These are phyloP conservation scores for Vitis rotundifolia DNA, from an alignment of 164 flowering plant genomes.

Conservation along the genomic window DNA sequence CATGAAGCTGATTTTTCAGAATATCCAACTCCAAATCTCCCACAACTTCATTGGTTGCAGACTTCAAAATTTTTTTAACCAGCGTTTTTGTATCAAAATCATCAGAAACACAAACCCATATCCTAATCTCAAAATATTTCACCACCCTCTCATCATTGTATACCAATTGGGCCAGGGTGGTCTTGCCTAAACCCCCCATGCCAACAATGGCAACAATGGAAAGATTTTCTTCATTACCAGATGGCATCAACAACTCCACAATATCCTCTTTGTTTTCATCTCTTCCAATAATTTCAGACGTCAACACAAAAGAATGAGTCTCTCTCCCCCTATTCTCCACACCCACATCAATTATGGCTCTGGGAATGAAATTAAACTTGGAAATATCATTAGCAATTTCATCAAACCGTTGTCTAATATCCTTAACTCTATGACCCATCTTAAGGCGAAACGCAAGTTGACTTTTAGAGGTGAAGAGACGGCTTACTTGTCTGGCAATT, in stretches of 20 bases:
- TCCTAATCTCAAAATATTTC: neutral
- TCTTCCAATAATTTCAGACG: neutral
- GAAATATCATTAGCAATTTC: neutral
- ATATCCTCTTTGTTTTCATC: neutral
- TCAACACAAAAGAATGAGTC: neutral
- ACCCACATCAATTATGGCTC: neutral
- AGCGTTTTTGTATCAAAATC: neutral
- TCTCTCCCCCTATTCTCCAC: neutral
- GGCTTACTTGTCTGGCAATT: neutral
- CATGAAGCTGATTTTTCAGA: neutral
- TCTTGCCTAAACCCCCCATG: neutral
- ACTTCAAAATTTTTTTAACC: neutral
- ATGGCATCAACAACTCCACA: neutral
- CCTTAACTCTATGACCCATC: neutral
- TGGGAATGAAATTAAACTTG: neutral
- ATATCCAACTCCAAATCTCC: neutral
- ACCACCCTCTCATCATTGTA: neutral
- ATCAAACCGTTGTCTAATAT: neutral
- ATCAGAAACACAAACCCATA: neutral
- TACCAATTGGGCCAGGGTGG: neutral
- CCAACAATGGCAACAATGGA: neutral
- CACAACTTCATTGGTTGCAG: no score
- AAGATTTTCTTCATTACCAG: neutral
- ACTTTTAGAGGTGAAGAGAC: neutral
- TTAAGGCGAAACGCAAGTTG: neutral